These are phyloP conservation scores for Metarhizium humberi DNA, from an alignment of 2,329 filamentous ascomycete species.

Conservation along the genomic window DNA sequence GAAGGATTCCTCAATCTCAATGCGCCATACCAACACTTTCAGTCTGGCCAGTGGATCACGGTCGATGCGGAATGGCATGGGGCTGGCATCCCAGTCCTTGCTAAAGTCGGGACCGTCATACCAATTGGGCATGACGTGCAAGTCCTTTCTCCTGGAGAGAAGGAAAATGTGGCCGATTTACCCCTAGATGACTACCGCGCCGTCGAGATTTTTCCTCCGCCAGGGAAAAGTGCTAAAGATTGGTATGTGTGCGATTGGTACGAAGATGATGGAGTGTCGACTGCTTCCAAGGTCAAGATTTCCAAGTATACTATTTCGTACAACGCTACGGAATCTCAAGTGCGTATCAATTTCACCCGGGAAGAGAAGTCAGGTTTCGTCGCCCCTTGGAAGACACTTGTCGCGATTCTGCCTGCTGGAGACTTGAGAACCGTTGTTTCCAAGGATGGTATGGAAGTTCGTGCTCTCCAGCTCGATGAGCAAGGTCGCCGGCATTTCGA, in stretches of 20 bases:
- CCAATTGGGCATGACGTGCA: slow-evolving; percentile 28
- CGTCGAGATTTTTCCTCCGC: slow-evolving; percentile 33
- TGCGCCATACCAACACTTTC: slow-evolving; percentile 47
- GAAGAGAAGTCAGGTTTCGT: slow-evolving; percentile 23
- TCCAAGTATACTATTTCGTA: slow-evolving; percentile 23
- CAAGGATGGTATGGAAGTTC: slow-evolving; percentile 5
- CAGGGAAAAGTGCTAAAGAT: slow-evolving; percentile 9
- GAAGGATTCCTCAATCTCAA: slow-evolving; percentile 55
- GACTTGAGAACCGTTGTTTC: slow-evolving; percentile 15
- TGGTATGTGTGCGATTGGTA: slow-evolving; percentile 23
- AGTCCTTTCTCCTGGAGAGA: slow-evolving; percentile 24
- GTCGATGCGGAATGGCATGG: slow-evolving; percentile 33
- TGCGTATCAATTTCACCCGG: slow-evolving; percentile 18
- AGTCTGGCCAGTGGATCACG: slow-evolving; percentile 30
- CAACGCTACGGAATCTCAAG: slow-evolving; percentile 6
- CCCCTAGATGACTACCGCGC: slow-evolving; percentile 32
- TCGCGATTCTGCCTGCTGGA: slow-evolving; percentile 21
- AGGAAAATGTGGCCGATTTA: slow-evolving; percentile 27
- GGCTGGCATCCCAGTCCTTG: slow-evolving; percentile 29
- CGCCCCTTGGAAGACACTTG: slow-evolving; percentile 23
- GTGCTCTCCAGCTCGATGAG: slow-evolving; percentile 11
- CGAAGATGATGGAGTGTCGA: slow-evolving; percentile 29
- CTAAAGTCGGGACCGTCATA: slow-evolving; percentile 29
- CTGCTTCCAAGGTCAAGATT: slow-evolving; percentile 19
- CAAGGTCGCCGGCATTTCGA: slow-evolving; percentile 9